phyloP scores from a whole-genome alignment of 768 basidiomycete genomes.

The Suillus brevipes region DNA sequence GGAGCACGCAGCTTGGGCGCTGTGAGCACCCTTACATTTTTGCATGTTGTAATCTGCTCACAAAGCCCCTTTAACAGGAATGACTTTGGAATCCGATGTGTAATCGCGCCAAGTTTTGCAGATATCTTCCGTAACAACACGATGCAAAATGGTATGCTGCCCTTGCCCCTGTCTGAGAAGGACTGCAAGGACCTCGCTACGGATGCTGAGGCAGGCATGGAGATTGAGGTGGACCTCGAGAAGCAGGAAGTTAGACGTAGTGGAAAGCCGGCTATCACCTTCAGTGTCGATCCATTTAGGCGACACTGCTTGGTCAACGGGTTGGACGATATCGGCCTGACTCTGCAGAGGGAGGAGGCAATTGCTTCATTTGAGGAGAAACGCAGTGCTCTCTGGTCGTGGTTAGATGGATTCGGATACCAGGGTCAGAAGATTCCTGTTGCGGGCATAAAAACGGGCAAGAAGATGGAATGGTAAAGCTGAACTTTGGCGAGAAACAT shows the following conservation, averaged over 20 bases:
- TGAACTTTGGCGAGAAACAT: background rate
- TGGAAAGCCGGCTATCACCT: conserved; percentile 70
- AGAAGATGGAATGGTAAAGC: conserved; percentile 73
- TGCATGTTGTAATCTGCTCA: conserved; percentile 4
- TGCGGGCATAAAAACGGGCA: conserved; percentile 35
- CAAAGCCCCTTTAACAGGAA: conserved; percentile 43
- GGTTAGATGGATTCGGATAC: conserved; percentile 96
- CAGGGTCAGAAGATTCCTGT: conserved; percentile 74
- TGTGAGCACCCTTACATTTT: conserved; percentile 48
- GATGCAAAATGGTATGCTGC: conserved; percentile 94
- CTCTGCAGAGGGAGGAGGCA: conserved; percentile 72
- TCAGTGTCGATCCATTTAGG: conserved; percentile 87
- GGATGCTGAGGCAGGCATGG: conserved; percentile 74
- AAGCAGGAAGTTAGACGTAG: conserved; percentile 73
- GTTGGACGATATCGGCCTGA: conserved; percentile 94
- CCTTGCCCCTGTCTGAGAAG: conserved; percentile 66
- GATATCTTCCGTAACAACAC: conserved; percentile 89
- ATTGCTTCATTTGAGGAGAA: conserved; percentile 81
- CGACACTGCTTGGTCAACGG: conserved; percentile 94
- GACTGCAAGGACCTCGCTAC: conserved; percentile 71
- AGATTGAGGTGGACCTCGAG: conserved; percentile 84
- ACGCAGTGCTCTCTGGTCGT: conserved; percentile 83
- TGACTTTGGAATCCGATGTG: conserved; percentile 87
- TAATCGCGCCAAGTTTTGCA: conserved; percentile 87
- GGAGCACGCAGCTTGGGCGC: conserved; percentile 88